phyloP scores from a whole-genome alignment of 225 moss, liverwort and hornwort species.

The Marchantia polymorpha region DNA sequence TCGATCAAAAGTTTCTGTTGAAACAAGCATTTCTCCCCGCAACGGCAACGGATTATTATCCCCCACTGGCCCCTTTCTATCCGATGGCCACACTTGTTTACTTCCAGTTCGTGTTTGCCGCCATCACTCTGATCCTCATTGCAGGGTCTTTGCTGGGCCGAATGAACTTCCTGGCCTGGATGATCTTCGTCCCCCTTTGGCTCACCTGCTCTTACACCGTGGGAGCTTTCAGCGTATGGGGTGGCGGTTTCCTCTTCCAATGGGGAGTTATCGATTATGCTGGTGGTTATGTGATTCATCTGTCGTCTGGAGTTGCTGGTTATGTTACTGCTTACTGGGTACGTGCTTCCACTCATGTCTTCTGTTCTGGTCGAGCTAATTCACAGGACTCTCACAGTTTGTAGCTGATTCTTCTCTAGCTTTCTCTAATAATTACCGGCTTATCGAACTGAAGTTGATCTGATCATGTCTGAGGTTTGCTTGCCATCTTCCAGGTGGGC shows the following conservation, averaged over 20 bases:
- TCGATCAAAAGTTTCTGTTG: constrained; percentile 31
- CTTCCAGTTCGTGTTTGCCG: constrained; percentile 49
- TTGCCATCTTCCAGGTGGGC: constrained; percentile 32
- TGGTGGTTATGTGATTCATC: constrained; percentile 21
- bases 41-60: constrained; percentile 6
- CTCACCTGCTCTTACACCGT: constrained; percentile 27
- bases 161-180: constrained; percentile 46
- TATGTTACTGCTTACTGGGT: constrained; percentile 44
- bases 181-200: constrained; percentile 26
- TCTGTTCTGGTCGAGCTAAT: not conserved
- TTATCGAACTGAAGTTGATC: too few relatives aligned
- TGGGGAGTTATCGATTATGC: constrained; percentile 28
- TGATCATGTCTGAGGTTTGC: too few relatives aligned
- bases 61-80: not conserved
- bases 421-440: too few relatives aligned
- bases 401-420: too few relatives aligned
- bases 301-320: constrained; percentile 28
- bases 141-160: constrained; percentile 39
- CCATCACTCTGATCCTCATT: constrained; percentile 42
- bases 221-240: constrained; percentile 27
- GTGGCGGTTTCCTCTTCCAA: constrained; percentile 23
- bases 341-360: not conserved
- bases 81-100: constrained; percentile 44
- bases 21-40: constrained; percentile 36
- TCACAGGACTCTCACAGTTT: not conserved